Evolutionary conservation across 2,329 filamentous ascomycete genomes (phyloP), one percentile per base, ranked within the genome.

Genomic region (Periconia digitata): DNA sequence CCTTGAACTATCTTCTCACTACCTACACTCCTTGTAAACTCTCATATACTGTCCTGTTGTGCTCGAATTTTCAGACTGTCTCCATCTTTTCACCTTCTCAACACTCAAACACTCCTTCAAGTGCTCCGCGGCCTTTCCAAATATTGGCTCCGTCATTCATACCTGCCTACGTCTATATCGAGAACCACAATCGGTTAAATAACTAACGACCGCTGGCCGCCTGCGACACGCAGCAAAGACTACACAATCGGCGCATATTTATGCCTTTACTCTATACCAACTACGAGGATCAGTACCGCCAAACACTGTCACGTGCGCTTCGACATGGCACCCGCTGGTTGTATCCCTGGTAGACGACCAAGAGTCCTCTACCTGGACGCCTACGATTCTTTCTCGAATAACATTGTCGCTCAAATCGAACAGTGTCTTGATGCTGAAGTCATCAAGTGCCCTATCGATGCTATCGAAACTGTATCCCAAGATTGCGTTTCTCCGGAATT

Each of bases 361-460:
- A 76, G 76, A 51, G 87, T 97, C 53, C 83, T 97, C 54, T 96
- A 95, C 73, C 79, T 99, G 58, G 94, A 97, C 71, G 92, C 92
- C 53, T 95, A 95, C 73, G 94, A 99, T 75, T 96, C 92, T 36
- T 99, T 96, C 73, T 90, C 91, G 46, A 92, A 95, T 74, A 97
- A 96, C 74, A 94, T 97, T 62, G 85, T 95, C 44, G 85, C 89
- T 6, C 82, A 96, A 27, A 79, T 97, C 40, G 82, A 87, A 59
- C 84, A 86, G 3, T 79, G 83, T 3, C 79, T 95, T 8, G 74
- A 79, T 50, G 87, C 82, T 17, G 77, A 85, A 15, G 86, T 95
- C 27, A 81, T 82, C 39, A 82, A 88, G 37, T 77, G 95, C 50
- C 83, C 82, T 54, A 91, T 95, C 59, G 89, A 79, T 50, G 74